phyloP scores from a whole-genome alignment of 1,284 basidiomycete species.

The Malassezia slooffiae region DNA sequence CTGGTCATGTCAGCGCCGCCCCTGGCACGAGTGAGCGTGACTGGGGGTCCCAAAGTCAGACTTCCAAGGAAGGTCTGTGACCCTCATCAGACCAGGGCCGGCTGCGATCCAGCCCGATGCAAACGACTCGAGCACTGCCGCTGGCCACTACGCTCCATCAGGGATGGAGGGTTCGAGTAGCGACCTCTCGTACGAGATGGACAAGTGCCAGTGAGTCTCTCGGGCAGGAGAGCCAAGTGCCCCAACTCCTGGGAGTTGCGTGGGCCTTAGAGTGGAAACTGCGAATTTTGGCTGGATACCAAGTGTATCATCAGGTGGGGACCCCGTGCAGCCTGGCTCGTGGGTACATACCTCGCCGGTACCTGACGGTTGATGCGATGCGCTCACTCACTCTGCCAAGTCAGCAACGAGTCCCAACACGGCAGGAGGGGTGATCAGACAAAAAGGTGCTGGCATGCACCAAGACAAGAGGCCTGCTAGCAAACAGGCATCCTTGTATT shows the following conservation, averaged over 20 bases:
- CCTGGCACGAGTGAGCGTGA: too few relatives aligned
- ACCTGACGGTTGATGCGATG: too few relatives aligned
- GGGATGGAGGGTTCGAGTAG: slow-evolving; percentile 44
- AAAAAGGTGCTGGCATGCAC: slow-evolving; percentile 46
- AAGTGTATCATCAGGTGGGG: slow-evolving; percentile 44
- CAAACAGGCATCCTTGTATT: slow-evolving; percentile 45
- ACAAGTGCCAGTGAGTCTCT: slow-evolving; percentile 36
- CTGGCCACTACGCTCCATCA: slow-evolving; percentile 41
- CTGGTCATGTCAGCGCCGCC: too few relatives aligned
- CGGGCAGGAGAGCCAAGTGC: slow-evolving; percentile 39
- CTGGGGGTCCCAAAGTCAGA: too few relatives aligned
- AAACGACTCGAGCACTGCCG: slow-evolving; percentile 34
- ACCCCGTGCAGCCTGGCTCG: not conserved
- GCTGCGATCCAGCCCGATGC: slow-evolving; percentile 44
- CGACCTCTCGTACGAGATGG: slow-evolving; percentile 38
- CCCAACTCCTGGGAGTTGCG: slow-evolving; percentile 32
- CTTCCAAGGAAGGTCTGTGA: slow-evolving; percentile 48
- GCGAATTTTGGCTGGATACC: slow-evolving; percentile 48
- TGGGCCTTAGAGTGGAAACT: slow-evolving; percentile 47
- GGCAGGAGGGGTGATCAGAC: slow-evolving; percentile 24
- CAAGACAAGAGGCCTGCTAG: slow-evolving; percentile 36
- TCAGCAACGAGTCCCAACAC: slow-evolving; percentile 2
- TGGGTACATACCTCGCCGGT: too few relatives aligned
- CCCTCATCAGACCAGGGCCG: slow-evolving; percentile 46
- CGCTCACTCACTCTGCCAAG: not conserved